Evolutionary conservation across 352 stramenopile genomes (phyloP).

Genomic region (Thalassiosira pacifica): DNA sequence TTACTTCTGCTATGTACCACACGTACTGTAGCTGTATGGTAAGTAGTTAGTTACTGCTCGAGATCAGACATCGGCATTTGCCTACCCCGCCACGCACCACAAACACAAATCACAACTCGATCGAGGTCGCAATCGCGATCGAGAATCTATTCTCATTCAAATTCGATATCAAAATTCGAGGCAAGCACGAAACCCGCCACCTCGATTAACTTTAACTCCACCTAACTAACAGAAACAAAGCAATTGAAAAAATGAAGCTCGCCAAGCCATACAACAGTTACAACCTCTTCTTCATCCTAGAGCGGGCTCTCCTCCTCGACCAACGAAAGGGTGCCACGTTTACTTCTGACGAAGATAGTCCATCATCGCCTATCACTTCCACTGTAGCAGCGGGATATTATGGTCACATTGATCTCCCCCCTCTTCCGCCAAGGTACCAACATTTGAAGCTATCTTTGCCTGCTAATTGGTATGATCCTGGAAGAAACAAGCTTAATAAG

Average conservation of each 20-base stretch:
- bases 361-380: background rate
- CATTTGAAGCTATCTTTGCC: constrained; percentile 12
- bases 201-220: too few relatives aligned
- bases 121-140: too few relatives aligned
- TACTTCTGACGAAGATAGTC: background rate
- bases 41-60: too few relatives aligned
- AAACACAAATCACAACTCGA: too few relatives aligned
- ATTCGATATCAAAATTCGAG: too few relatives aligned
- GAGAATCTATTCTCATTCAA: too few relatives aligned
- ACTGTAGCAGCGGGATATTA: background rate
- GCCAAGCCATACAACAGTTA: constrained; percentile 14
- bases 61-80: too few relatives aligned
- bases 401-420: background rate
- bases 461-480: constrained; percentile 11
- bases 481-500: background rate
- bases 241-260: background rate
- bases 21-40: too few relatives aligned
- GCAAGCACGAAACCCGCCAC: too few relatives aligned
- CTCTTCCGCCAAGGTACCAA: constrained; percentile 3
- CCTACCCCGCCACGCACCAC: too few relatives aligned
- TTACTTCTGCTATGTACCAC: too few relatives aligned
- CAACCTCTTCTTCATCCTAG: constrained; percentile 18
- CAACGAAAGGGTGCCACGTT: background rate
- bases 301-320: background rate
- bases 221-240: too few relatives aligned